phyloP scores from a whole-genome alignment of 2,329 filamentous ascomycete species.

The Phialocephala sp. region DNA sequence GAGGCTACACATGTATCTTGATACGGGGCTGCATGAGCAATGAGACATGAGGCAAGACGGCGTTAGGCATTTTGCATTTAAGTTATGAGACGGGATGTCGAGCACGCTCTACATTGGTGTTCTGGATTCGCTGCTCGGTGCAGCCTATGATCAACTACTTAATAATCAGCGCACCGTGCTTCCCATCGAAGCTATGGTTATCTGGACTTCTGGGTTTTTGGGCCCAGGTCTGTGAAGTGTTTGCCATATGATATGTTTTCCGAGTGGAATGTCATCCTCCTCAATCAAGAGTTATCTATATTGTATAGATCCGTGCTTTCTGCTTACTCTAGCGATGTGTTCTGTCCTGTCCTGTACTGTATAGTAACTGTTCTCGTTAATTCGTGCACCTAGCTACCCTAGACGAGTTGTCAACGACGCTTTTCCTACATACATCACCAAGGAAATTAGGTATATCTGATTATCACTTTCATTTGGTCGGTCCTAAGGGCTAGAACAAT shows the following conservation, averaged over 20 bases:
- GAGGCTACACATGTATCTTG: conserved; percentile 8
- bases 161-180: not conserved
- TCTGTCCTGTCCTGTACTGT: too few relatives aligned
- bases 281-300: too few relatives aligned
- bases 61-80: conserved; percentile 7
- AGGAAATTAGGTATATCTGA: too few relatives aligned
- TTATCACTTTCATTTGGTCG: too few relatives aligned
- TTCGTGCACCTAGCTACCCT: too few relatives aligned
- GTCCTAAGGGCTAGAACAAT: too few relatives aligned
- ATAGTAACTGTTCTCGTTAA: too few relatives aligned
- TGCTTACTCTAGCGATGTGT: too few relatives aligned
- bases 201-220: not conserved
- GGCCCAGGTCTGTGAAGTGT: not conserved
- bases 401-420: too few relatives aligned
- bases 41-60: not conserved
- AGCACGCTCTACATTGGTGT: conserved; percentile 21
- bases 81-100: conserved; percentile 16
- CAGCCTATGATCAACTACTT: not conserved
- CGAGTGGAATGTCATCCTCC: not conserved
- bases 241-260: not conserved
- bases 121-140: conserved; percentile 7
- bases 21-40: conserved; percentile 7
- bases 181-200: not conserved
- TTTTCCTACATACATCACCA: too few relatives aligned
- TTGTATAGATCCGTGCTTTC: too few relatives aligned